Evolutionary conservation across 768 basidiomycete species (phyloP).

Genomic region (Sporobolomyces phaffii): DNA sequence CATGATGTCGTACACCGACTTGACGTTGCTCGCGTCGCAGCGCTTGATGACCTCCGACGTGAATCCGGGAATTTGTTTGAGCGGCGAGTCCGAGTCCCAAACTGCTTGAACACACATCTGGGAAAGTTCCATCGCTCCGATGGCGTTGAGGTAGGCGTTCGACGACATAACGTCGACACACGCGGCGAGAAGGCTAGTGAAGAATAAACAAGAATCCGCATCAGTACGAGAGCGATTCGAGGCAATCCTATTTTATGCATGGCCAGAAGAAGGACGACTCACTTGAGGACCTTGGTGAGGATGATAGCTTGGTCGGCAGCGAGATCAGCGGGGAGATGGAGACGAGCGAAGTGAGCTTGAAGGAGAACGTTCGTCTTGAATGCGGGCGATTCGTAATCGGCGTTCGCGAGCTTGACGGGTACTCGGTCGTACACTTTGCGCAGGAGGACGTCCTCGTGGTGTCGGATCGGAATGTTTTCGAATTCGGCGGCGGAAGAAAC

Average conservation of each 20-base stretch:
- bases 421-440: constrained; percentile 70
- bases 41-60: constrained; percentile 79
- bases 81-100: constrained; percentile 93
- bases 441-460: constrained; percentile 62
- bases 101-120: constrained; percentile 98
- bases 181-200: constrained; percentile 54
- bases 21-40: constrained; percentile 72
- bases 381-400: constrained; percentile 86
- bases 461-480: constrained; percentile 86
- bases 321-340: constrained; percentile 86
- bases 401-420: constrained; percentile 75
- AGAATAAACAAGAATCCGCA: constrained; percentile 4
- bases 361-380: constrained; percentile 97
- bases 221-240: constrained; percentile 44
- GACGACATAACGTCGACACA: constrained; percentile 98
- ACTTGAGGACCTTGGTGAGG: constrained; percentile 79
- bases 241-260: no score
- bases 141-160: constrained; percentile 86
- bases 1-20: constrained; percentile 95
- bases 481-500: constrained; percentile 96
- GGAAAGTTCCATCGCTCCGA: constrained; percentile 94
- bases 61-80: constrained; percentile 96
- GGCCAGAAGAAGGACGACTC: not conserved
- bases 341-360: constrained; percentile 91
- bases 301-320: constrained; percentile 84